A percentile compares a stretch with the other conserved stretches of the same genome.
These are phyloP conservation scores for Penicillium frequentans DNA, from an alignment of 2,329 filamentous ascomycete genomes.

Conservation along the genomic window DNA sequence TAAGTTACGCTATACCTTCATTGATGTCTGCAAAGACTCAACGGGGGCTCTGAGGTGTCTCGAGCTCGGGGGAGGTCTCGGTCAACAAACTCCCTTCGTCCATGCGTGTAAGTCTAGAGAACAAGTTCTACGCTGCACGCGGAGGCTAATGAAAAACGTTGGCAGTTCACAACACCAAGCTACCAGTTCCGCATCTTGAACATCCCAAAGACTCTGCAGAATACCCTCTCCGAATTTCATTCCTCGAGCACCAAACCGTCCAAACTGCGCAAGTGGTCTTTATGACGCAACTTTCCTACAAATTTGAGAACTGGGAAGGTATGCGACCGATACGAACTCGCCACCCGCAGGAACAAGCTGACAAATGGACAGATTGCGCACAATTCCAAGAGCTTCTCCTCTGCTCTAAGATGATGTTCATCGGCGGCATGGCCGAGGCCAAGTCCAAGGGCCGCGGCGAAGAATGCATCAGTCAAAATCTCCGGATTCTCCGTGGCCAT, in stretches of 20 bases:
- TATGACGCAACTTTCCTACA: constrained; percentile 42
- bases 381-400: constrained; percentile 44
- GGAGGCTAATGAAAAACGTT: neutral
- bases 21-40: constrained; percentile 42
- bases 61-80: constrained; percentile 39
- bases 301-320: constrained; percentile 45
- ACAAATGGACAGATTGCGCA: constrained; percentile 35
- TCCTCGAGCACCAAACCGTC: constrained; percentile 45
- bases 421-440: constrained; percentile 44
- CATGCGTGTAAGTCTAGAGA: constrained; percentile 38
- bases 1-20: constrained; percentile 39
- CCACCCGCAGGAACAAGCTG: neutral
- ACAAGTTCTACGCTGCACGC: neutral
- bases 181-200: constrained; percentile 45
- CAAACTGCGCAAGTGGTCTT: constrained; percentile 40
- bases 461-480: constrained; percentile 47
- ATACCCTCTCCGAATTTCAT: constrained; percentile 40
- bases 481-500: constrained; percentile 38
- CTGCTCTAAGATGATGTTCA: constrained; percentile 39
- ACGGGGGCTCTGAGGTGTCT: constrained; percentile 37
- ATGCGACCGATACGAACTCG: constrained; percentile 5
- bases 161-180: constrained; percentile 36
- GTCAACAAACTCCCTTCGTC: constrained; percentile 37
- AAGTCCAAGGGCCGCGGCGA: constrained; percentile 46
- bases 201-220: constrained; percentile 39